Base-by-base conservation (phyloP, 2,329 filamentous ascomycete genomes). In the Huntiella abstrusa region DNA sequence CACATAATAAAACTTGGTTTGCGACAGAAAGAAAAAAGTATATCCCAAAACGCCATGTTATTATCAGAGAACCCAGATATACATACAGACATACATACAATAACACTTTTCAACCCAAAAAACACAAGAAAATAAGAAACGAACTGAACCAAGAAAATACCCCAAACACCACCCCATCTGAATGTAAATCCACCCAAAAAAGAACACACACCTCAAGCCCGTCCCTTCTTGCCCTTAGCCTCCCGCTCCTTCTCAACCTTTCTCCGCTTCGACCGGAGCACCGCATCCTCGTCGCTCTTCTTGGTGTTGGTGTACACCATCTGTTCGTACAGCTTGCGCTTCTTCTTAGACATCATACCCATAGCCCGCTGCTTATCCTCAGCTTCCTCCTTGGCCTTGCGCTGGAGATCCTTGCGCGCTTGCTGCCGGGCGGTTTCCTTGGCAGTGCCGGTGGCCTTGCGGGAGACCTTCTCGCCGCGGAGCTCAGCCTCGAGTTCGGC, bases 301-400 rank as follows among this genome's bases (percentile, higher is more conserved):
- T 91, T 87, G 65, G 80, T 87, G 64, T 95, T 94, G 52, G 78
- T 86, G 64, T 93, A 92, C 58, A 86, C 72, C 84, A 98, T 98
- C 69, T 95, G 91, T 69, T 96, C 91, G 54, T 88, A 81, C 57
- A 95, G 68, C 77, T 95, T 95, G 57, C 91, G 73, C 77, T 96
- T 98, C 75, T 92, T 91, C 63, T 92, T 83, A 62, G 82, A 83
- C 69, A 96, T 79, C 91, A 98, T 98, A 67, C 92, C 91, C 75
- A 94, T 95, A 60, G 84, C 80, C 52, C 88, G 73, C 62, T 94
- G 86, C 49, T 92, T 64, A 56, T 96, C 87, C 62, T 96, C 91
- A 3, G 81, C 78, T 58, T 91, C 83, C 56, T 77, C 71, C 50
- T 76, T 73, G 33, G 76, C 73, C 63, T 83, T 79, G 66, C 80